Base-by-base conservation (phyloP, 805 yeast species). In the Torulaspora microellipsoides region DNA sequence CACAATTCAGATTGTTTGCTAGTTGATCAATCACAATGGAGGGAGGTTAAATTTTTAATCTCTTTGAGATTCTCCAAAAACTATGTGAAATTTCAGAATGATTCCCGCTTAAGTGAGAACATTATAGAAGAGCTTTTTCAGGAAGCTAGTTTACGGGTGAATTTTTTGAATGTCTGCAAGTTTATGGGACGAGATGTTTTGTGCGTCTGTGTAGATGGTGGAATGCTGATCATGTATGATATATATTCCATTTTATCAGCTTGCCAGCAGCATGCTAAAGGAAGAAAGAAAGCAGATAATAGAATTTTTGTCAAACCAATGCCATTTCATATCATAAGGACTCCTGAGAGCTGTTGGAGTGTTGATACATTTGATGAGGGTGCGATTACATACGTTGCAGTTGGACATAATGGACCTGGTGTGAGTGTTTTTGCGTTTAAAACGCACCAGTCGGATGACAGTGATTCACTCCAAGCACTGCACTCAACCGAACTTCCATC, bases 181-280 rank as follows among this genome's bases (percentile, higher is more conserved):
- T 68, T 78, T 46, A 48, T 61, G 15, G 68, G 62, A 1, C 53
- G 56, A 13, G 76, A 73, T 42, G 72, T 75, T 0, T 45, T 84
- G 6, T 71, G 68, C 1, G 69, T 69, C 3, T 77, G 82, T 36
- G 51, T 68, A 12, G 87, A 81, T 54, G 79, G 78, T 56, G 87
- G 87, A 0, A 52, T 73, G 6, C 67, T 71, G 0, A 46, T 74
- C 37, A 46, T 81, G 0, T 69, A 53, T 53, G 58, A 68, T 40
- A 44, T 71, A 1, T 59, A 58, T 4, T 53, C 58, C 2, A 47
- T 78, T 14, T 12, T 36, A 14, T 23, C 15, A 15, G 28, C 36
- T 12, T 23, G 28, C 8, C 23, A 20, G 9, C 31, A 34, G 25
- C 25, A 20, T 10, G 31, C 27, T 25, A 15, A 30, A 29, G 29